Percentiles rank a stretch among this genome's conserved stretches.
Conservation (phyloP, 2,329 filamentous ascomycete genomes). For the Davidsoniella virescens region DNA sequence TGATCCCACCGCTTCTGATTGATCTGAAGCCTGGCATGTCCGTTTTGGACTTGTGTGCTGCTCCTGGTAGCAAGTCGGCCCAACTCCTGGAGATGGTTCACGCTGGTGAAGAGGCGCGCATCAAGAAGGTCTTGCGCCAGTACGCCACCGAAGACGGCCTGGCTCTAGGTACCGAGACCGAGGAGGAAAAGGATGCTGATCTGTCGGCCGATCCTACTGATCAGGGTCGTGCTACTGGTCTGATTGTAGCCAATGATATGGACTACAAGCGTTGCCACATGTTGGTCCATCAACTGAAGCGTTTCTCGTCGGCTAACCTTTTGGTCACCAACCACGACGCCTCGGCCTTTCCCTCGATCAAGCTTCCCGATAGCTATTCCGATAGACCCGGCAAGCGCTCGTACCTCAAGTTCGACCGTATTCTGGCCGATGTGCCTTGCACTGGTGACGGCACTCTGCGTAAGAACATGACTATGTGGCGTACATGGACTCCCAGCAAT, state of each 20-base stretch:
- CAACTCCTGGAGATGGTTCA: constrained; percentile 93
- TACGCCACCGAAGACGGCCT: constrained; percentile 45
- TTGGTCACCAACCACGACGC: constrained; percentile 97
- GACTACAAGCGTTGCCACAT: constrained; percentile 96
- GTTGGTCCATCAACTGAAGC: constrained; percentile 94
- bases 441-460: constrained; percentile 86
- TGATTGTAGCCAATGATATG: constrained; percentile 88
- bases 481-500: constrained; percentile 80
- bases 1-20: constrained; percentile 92
- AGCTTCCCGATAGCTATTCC: constrained; percentile 46
- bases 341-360: constrained; percentile 85
- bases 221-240: constrained; percentile 72
- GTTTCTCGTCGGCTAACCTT: constrained; percentile 87
- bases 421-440: constrained; percentile 91
- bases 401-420: constrained; percentile 93
- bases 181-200: constrained; percentile 31
- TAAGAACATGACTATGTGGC: constrained; percentile 91
- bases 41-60: constrained; percentile 89
- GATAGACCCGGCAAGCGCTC: constrained; percentile 39
- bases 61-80: constrained; percentile 90
- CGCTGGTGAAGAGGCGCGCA: constrained; percentile 73
- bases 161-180: constrained; percentile 31
- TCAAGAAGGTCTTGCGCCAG: constrained; percentile 52
- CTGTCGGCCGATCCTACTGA: constrained; percentile 49
- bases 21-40: constrained; percentile 83